These are phyloP conservation scores for Populus davidiana DNA, from an alignment of 345 rosid species.

Conservation along the genomic window DNA sequence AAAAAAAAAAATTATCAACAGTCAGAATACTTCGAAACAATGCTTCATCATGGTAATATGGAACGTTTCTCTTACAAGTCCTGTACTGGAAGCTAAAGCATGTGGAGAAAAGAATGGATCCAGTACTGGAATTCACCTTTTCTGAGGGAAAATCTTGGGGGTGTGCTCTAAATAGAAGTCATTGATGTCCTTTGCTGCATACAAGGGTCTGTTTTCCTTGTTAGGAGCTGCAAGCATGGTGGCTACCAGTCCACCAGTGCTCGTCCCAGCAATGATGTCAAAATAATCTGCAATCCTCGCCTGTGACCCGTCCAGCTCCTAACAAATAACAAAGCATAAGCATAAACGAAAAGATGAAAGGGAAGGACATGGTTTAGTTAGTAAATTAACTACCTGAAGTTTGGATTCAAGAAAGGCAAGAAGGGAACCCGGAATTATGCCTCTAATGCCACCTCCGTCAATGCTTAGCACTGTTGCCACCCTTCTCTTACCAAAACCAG, in stretches of 20 bases:
- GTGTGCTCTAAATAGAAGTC: conserved; percentile 13
- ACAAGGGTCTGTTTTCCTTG: conserved; percentile 13
- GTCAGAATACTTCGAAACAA: no score
- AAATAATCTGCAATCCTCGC: conserved; percentile 20
- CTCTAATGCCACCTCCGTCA: conserved; percentile 32
- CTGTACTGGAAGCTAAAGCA: no score
- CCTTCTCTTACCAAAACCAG: neutral
- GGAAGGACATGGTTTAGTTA: neutral
- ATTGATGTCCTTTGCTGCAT: conserved; percentile 23
- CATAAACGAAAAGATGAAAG: neutral
- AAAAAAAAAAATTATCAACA: no score
- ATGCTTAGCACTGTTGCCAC: conserved; percentile 24
- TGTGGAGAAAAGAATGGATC: no score
- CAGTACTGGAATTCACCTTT: conserved; percentile 6
- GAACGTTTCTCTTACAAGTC: no score
- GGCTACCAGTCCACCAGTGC: conserved; percentile 11
- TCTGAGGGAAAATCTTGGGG: conserved; percentile 24
- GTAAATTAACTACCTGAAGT: conserved; percentile 1
- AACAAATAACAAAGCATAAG: neutral
- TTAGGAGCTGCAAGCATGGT: conserved; percentile 15
- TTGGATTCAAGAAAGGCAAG: conserved; percentile 21
- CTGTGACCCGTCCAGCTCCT: conserved; percentile 12
- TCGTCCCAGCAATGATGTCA: conserved; percentile 16
- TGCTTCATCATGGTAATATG: no score
- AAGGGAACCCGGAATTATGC: conserved; percentile 26